phyloP scores from a whole-genome alignment of 768 basidiomycete genomes.

The Paxillus involutus region DNA sequence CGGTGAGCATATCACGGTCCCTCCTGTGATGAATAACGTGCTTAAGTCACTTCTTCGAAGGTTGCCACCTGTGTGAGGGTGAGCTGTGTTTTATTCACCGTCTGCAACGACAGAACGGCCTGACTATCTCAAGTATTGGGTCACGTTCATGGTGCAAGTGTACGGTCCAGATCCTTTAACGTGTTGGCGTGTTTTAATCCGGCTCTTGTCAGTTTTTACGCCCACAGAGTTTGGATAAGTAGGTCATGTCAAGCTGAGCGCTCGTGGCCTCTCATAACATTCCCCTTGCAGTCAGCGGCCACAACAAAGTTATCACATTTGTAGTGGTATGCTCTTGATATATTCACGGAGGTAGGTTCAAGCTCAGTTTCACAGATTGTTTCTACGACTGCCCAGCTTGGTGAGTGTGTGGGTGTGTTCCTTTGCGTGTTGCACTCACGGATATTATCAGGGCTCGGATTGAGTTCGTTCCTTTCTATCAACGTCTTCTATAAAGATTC shows the following conservation, averaged over 20 bases:
- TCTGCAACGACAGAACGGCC: not conserved
- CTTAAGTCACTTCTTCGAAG: not conserved
- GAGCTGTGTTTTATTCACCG: not conserved
- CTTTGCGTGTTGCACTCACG: not conserved
- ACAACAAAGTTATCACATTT: slow-evolving; percentile 5
- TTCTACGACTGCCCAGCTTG: slow-evolving; percentile 3
- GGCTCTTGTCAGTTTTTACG: slow-evolving; percentile 14
- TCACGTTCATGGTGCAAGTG: slow-evolving; percentile 18
- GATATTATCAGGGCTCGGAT: slow-evolving; percentile 7
- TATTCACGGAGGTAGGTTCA: not conserved
- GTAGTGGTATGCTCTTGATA: slow-evolving; percentile 11
- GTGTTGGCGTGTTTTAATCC: not conserved
- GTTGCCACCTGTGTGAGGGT: not conserved
- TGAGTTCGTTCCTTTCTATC: slow-evolving; percentile 1
- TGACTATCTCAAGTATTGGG: slow-evolving; percentile 3
- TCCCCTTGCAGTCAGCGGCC: slow-evolving; percentile 11
- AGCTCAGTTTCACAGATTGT: slow-evolving; percentile 1
- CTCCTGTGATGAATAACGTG: not conserved
- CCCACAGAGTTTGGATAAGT: slow-evolving; percentile 25
- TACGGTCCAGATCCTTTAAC: not conserved
- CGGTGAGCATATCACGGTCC: not conserved
- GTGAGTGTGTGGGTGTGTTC: not conserved
- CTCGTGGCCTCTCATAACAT: not conserved
- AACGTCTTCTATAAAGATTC: not conserved
- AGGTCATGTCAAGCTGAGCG: not conserved